phyloP scores from a whole-genome alignment of 176 grass and related monocot genomes.

The Typha latifolia region DNA sequence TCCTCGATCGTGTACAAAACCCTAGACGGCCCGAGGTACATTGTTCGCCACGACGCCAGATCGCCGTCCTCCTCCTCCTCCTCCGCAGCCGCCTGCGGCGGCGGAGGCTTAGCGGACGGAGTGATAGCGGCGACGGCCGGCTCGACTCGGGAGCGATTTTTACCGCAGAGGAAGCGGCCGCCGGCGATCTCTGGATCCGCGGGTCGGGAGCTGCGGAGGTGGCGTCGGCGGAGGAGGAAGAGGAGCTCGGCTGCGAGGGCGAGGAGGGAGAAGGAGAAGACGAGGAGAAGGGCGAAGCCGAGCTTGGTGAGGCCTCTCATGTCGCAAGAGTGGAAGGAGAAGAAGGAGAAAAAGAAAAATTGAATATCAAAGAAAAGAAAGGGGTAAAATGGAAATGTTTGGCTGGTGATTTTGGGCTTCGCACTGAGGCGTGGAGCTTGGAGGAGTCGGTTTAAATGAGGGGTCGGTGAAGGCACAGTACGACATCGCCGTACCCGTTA shows the following conservation, averaged over 20 bases:
- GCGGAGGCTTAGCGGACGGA: not conserved
- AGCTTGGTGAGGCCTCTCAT: constrained; percentile 15
- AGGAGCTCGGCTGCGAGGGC: constrained; percentile 5
- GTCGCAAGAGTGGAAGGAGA: not conserved
- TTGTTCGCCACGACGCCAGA: constrained; percentile 1
- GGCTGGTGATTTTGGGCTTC: too few relatives aligned
- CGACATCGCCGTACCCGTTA: too few relatives aligned
- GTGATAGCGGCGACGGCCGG: not conserved
- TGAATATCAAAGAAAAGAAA: too few relatives aligned
- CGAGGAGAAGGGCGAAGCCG: constrained; percentile 1
- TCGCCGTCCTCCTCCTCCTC: constrained; percentile 7
- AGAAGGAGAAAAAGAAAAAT: too few relatives aligned
- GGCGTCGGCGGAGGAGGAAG: constrained; percentile 2
- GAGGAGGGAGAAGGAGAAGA: constrained; percentile 6
- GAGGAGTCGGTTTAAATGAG: too few relatives aligned
- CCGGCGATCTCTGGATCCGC: constrained; percentile 2
- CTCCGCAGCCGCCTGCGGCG: not conserved
- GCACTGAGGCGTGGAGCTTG: too few relatives aligned
- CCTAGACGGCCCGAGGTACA: constrained; percentile 14
- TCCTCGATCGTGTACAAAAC: constrained; percentile 18
- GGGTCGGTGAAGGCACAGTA: too few relatives aligned
- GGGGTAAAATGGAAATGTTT: too few relatives aligned
- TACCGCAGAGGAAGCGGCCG: constrained; percentile 2
- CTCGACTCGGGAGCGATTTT: constrained; percentile 17
- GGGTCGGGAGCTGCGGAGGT: not conserved